A percentile compares a stretch with the other conserved stretches of the same genome.
Evolutionary conservation across 1,284 basidiomycete genomes (phyloP).

Genomic region (Wolfiporia cocos): DNA sequence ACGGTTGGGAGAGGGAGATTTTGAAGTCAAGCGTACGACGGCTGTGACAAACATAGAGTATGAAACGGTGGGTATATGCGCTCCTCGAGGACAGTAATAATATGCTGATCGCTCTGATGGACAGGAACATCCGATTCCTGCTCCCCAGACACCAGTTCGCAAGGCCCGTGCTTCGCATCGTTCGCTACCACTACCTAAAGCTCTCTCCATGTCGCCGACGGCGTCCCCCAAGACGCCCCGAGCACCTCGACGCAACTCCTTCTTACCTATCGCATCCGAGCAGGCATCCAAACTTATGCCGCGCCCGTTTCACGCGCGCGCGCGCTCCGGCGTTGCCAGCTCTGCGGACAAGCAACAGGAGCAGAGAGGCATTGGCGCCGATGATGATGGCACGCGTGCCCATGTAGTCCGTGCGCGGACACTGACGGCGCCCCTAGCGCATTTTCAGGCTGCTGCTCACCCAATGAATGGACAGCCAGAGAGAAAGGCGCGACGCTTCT

Average conservation of each 20-base stretch:
- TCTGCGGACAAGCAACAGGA: background rate
- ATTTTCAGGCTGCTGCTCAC: background rate
- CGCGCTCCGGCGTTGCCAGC: background rate
- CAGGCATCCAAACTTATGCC: conserved; percentile 5
- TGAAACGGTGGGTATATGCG: conserved; percentile 19
- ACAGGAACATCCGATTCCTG: conserved; percentile 24
- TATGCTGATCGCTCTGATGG: background rate
- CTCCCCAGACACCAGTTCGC: conserved; percentile 11
- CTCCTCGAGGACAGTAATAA: background rate
- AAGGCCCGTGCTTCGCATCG: conserved; percentile 15
- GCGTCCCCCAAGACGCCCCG: background rate
- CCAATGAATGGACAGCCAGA: background rate
- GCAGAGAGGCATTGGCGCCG: background rate
- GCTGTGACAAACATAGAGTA: conserved; percentile 22
- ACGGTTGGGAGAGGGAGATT: background rate
- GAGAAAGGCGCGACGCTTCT: conserved; percentile 19
- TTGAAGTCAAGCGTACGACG: conserved; percentile 11
- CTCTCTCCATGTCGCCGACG: conserved; percentile 1
- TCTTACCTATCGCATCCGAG: conserved; percentile 9
- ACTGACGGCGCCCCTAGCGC: conserved; percentile 11
- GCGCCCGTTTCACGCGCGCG: conserved; percentile 5
- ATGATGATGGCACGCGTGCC: background rate
- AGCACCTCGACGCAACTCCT: conserved; percentile 2
- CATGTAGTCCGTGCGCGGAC: conserved; percentile 1
- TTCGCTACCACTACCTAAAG: conserved; percentile 12